These are phyloP conservation scores for Coemansia sp. DNA, from an alignment of 371 early-diverging fungal species.

Conservation along the genomic window DNA sequence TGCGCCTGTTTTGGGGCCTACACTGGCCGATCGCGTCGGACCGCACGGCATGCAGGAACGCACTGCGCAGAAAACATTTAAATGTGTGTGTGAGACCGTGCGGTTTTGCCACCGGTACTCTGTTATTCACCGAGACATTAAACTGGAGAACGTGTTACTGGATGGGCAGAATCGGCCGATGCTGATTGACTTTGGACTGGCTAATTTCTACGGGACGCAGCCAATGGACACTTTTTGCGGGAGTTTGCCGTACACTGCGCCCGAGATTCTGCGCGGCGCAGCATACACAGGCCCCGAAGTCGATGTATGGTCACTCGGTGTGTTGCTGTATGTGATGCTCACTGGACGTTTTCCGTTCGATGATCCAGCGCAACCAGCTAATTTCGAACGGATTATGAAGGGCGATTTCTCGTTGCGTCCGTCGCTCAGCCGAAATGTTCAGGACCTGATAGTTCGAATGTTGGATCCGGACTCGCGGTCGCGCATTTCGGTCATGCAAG, in stretches of 20 bases:
- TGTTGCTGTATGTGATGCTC: conserved; percentile 81
- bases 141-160: conserved; percentile 90
- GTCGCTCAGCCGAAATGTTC: conserved; percentile 35
- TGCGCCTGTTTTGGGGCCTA: conserved; percentile 75
- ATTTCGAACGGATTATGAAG: conserved; percentile 51
- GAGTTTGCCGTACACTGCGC: conserved; percentile 78
- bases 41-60: conserved; percentile 62
- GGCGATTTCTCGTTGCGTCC: conserved; percentile 46
- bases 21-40: conserved; percentile 77
- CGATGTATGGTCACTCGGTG: conserved; percentile 91
- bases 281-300: conserved; percentile 86
- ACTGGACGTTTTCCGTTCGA: conserved; percentile 85
- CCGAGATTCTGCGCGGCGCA: conserved; percentile 81
- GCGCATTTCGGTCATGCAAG: conserved; percentile 51
- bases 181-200: conserved; percentile 85
- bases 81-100: conserved; percentile 80
- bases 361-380: conserved; percentile 48
- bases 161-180: conserved; percentile 57
- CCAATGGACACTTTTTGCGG: conserved; percentile 80
- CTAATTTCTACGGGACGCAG: conserved; percentile 72
- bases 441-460: conserved; percentile 54
- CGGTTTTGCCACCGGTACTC: conserved; percentile 63
- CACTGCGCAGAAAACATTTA: conserved; percentile 71
- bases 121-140: conserved; percentile 77
- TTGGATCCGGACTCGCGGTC: conserved; percentile 49